Evolutionary conservation across 2,329 filamentous ascomycete genomes (phyloP), one percentile per base, ranked within the genome.

Genomic region (Colletotrichum simmondsii): DNA sequence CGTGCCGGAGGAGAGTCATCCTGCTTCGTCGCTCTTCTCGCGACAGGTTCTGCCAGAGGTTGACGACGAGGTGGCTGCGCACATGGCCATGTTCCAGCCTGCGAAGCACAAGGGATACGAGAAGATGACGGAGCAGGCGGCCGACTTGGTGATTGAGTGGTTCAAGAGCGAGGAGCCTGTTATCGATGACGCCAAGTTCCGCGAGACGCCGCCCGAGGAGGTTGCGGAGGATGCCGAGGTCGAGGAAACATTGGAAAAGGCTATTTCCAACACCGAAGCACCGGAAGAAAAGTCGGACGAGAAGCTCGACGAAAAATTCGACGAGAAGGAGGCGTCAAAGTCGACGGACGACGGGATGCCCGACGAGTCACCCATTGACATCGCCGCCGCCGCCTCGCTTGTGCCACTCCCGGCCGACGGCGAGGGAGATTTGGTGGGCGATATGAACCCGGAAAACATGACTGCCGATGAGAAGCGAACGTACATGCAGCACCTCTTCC

Each of bases 21-120:
- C 77, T 10, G 84, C 83, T 0, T 79, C 80, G 58, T 67, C 77
- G 0, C 75, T 88, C 16, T 89, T 89, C 69, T 86, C 87, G 46
- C 86, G 89, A 19, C 80, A 82, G 52, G 87, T 92, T 37, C 93
- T 97, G 78, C 88, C 90, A 57, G 89, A 88, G 59, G 90, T 89
- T 0, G 84, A 85, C 2, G 93, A 95, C 75, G 94, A 97, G 82
- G 89, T 94, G 1, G 88, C 88, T 71, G 94, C 94, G 1, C 94
- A 97, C 77, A 88, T 91, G 80, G 87, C 84, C 76, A 84, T 94
- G 87, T 94, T 94, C 77, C 86, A 85, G 54, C 88, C 88, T 0
- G 86, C 88, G 71, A 89, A 87, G 75, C 92, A 94, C 76, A 85
- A 88, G 8, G 88, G 88, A 1, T 94, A 94, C 75, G 90, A 91